These are phyloP conservation scores for Salix caprea DNA, from an alignment of 345 rosid genomes.

Conservation along the genomic window DNA sequence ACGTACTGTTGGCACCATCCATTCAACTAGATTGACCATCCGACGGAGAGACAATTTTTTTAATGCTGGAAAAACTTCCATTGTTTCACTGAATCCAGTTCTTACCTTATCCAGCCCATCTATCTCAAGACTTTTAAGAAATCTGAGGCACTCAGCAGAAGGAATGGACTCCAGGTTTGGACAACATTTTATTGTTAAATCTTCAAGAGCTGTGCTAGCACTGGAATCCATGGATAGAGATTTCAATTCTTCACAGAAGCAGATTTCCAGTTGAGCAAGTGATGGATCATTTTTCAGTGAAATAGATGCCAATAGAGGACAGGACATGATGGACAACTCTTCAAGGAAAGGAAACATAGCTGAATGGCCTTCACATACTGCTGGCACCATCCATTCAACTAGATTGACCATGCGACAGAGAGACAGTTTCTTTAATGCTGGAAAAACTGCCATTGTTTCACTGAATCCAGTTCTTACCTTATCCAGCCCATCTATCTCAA, in stretches of 20 bases:
- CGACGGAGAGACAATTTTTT: neutral
- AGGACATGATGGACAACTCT: neutral
- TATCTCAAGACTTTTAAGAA: no score
- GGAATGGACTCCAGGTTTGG: no score
- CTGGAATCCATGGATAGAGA: neutral
- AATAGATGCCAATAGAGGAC: neutral
- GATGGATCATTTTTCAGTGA: neutral
- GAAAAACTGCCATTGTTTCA: neutral
- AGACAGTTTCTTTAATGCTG: slow-evolving; percentile 4
- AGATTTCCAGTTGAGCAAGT: neutral
- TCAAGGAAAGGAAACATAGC: slow-evolving; percentile 14
- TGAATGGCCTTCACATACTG: neutral
- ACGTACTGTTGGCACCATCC: neutral
- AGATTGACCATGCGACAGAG: neutral
- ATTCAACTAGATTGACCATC: neutral
- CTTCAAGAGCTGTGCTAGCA: neutral
- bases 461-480: neutral
- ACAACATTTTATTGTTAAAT: neutral
- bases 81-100: neutral
- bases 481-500: neutral
- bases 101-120: neutral
- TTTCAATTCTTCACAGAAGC: neutral
- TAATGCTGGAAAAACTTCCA: slow-evolving; percentile 7
- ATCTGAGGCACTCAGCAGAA: no score
- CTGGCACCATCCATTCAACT: slow-evolving; percentile 4